These are phyloP conservation scores for Thielaviopsis musarum DNA, from an alignment of 2,329 filamentous ascomycete genomes.

Conservation along the genomic window DNA sequence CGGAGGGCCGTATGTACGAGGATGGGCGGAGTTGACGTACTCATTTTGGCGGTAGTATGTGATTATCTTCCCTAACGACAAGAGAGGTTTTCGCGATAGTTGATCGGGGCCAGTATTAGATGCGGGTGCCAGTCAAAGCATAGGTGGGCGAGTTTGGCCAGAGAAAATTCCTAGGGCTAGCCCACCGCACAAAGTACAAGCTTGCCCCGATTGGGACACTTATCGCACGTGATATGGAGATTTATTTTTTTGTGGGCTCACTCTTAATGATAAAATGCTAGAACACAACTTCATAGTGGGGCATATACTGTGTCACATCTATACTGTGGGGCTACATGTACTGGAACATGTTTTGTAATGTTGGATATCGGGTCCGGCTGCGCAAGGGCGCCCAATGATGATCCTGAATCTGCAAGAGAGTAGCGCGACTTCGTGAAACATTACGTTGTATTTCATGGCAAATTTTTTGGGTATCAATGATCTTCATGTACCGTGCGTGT, in stretches of 20 bases:
- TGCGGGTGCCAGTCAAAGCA: slow-evolving; percentile 8
- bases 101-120: slow-evolving; percentile 11
- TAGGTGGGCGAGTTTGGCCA: slow-evolving; percentile 11
- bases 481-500: too few relatives aligned
- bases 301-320: neutral
- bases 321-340: neutral
- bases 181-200: slow-evolving; percentile 8
- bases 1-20: neutral
- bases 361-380: too few relatives aligned
- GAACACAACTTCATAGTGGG: neutral
- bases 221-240: slow-evolving; percentile 1
- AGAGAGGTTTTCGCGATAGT: slow-evolving; percentile 11
- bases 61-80: slow-evolving; percentile 13
- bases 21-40: slow-evolving; percentile 25
- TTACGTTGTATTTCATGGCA: too few relatives aligned
- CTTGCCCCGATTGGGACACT: slow-evolving; percentile 6
- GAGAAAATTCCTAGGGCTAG: slow-evolving; percentile 10
- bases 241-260: neutral
- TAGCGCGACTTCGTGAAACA: too few relatives aligned
- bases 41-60: slow-evolving; percentile 36
- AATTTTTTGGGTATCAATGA: too few relatives aligned
- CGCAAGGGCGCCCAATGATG: too few relatives aligned
- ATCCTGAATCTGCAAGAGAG: too few relatives aligned
- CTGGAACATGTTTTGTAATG: too few relatives aligned
- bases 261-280: neutral